Conservation (phyloP, 371 early-diverging fungal species). For the Sporodiniella umbellata region DNA sequence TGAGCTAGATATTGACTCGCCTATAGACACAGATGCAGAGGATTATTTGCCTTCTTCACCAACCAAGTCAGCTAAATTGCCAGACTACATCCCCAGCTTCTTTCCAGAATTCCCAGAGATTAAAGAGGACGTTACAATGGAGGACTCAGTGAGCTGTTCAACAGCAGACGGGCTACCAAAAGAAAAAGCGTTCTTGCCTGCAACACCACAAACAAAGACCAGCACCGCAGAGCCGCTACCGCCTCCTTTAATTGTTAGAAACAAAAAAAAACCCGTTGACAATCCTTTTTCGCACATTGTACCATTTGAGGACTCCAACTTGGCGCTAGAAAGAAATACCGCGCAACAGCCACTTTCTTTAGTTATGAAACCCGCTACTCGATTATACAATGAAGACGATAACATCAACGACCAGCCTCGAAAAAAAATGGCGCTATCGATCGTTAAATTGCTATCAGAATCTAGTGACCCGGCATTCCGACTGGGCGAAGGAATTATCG, state of each 20-base stretch:
- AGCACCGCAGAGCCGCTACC: slow-evolving; percentile 8
- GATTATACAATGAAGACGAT: not conserved
- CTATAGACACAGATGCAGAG: not conserved
- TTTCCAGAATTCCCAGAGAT: slow-evolving; percentile 44
- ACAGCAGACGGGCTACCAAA: not conserved
- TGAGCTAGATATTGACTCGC: slow-evolving; percentile 10
- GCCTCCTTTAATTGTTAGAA: slow-evolving; percentile 32
- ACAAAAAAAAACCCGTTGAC: slow-evolving; percentile 37
- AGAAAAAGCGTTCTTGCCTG: not conserved
- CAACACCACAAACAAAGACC: not conserved
- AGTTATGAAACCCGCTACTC: not conserved
- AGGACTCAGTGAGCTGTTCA: not conserved
- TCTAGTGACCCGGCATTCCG: slow-evolving; percentile 16
- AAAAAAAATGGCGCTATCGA: slow-evolving; percentile 4
- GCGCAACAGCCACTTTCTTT: slow-evolving; percentile 1
- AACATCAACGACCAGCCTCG: not conserved
- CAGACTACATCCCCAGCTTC: slow-evolving; percentile 39
- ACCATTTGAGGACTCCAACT: slow-evolving; percentile 48
- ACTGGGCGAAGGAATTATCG: slow-evolving; percentile 22
- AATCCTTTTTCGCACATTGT: slow-evolving; percentile 56
- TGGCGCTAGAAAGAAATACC: slow-evolving; percentile 15
- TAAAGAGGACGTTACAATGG: slow-evolving; percentile 24
- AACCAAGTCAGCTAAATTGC: slow-evolving; percentile 1
- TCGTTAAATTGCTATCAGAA: slow-evolving; percentile 18
- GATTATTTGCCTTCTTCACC: not conserved